Percentiles rank a stretch among this genome's conserved stretches.
Conservation (phyloP, 768 basidiomycete species). For the Tricholoma sp. region DNA sequence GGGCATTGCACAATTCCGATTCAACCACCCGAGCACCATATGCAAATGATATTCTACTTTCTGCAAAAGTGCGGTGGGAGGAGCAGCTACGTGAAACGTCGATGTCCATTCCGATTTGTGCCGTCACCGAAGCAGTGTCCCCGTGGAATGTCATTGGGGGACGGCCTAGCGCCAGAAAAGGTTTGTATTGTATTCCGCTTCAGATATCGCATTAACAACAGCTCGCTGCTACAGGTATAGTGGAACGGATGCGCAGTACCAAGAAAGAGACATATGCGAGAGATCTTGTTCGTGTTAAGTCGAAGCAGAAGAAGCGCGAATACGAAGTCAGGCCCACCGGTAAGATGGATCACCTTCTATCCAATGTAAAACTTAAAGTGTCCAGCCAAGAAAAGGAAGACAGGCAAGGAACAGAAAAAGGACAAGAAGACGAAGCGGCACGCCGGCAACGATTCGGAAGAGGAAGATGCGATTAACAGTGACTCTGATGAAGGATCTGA, state of each 20-base stretch:
- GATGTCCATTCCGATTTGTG: not conserved
- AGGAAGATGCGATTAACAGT: not conserved
- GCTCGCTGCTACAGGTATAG: not conserved
- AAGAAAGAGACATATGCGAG: not conserved
- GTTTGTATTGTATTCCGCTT: not conserved
- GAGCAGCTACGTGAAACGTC: not conserved
- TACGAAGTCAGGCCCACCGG: not conserved
- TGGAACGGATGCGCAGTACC: not conserved
- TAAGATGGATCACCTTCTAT: not conserved
- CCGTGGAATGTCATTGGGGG: not conserved
- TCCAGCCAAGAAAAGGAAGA: not conserved
- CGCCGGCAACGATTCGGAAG: not conserved
- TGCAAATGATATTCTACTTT: not conserved
- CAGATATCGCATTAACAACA: not conserved
- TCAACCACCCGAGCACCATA: not conserved
- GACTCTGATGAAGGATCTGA: not conserved
- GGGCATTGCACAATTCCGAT: not conserved
- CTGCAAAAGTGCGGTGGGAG: not conserved
- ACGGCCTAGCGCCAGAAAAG: not conserved
- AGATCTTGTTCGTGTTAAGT: not conserved
- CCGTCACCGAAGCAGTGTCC: not conserved
- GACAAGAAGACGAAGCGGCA: not conserved
- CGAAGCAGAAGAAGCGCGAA: not conserved
- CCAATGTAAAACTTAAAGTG: not conserved
- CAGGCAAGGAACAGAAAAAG: not conserved